These are phyloP conservation scores for Gracilariopsis chorda DNA, from an alignment of 23 red algal genomes.

Conservation along the genomic window DNA sequence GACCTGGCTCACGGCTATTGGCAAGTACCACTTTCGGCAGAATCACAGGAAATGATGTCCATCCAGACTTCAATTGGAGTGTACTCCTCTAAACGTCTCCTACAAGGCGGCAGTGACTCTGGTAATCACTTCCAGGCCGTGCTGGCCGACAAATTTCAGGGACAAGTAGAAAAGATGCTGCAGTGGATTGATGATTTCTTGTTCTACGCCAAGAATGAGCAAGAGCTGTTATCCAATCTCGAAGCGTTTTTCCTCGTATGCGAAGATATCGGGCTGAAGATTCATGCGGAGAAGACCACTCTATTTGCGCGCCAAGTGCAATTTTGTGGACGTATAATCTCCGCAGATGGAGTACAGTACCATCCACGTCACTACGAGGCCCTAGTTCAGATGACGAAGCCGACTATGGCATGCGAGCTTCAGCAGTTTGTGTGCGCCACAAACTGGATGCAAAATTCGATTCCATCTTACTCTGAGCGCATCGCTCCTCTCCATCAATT, in stretches of 20 bases:
- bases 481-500: background rate
- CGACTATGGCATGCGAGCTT: background rate
- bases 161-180: background rate
- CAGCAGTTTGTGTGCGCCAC: slow-evolving; percentile 14
- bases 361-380: background rate
- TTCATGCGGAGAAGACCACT: background rate
- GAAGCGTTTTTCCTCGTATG: slow-evolving; percentile 5
- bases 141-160: background rate
- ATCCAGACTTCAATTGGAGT: slow-evolving; percentile 22
- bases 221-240: background rate
- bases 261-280: background rate
- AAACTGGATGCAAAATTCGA: slow-evolving; percentile 32
- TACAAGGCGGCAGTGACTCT: slow-evolving; percentile 46
- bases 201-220: background rate
- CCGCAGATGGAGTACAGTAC: background rate
- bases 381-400: background rate
- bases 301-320: background rate
- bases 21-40: background rate
- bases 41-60: slow-evolving; percentile 24
- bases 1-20: slow-evolving; percentile 36
- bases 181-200: slow-evolving; percentile 41
- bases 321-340: slow-evolving; percentile 35
- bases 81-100: background rate
- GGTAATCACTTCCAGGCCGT: slow-evolving; percentile 35
- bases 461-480: background rate